Conservation (phyloP, 2,329 filamentous ascomycete species). For the Ophiocordyceps polyrhachis-furcata region DNA sequence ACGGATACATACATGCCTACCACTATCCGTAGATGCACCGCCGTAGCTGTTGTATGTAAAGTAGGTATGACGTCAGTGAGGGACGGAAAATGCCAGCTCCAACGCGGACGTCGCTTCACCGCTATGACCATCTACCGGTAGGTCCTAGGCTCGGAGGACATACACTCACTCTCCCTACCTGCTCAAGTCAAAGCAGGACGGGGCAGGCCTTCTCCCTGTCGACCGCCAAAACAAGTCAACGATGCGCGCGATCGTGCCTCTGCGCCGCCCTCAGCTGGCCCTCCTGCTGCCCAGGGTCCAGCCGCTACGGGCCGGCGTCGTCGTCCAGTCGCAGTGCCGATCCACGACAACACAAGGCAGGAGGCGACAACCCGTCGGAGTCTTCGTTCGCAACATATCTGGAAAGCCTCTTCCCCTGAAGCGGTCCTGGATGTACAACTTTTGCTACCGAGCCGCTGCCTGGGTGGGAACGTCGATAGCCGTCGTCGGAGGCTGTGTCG, state of each 20-base stretch:
- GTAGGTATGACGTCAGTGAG: neutral
- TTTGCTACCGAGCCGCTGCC: slow-evolving; percentile 47
- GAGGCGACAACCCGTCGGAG: neutral
- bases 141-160: no score
- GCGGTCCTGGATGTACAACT: slow-evolving; percentile 30
- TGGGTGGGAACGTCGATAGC: slow-evolving; percentile 52
- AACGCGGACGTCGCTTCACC: no score
- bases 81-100: neutral
- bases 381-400: slow-evolving; percentile 17
- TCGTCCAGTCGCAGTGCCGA: neutral
- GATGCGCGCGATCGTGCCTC: neutral
- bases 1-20: no score
- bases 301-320: neutral
- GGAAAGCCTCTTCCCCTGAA: slow-evolving; percentile 32
- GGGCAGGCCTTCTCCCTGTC: neutral
- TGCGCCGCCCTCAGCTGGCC: neutral
- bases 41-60: neutral
- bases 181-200: neutral
- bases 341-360: neutral
- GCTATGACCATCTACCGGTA: no score
- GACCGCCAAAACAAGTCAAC: neutral
- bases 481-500: slow-evolving; percentile 47
- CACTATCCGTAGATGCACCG: no score
- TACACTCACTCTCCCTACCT: neutral
- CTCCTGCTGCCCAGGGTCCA: neutral